These are phyloP conservation scores for Rhizophagus sp. DNA, from an alignment of 192 early-diverging fungal genomes.

Conservation along the genomic window DNA sequence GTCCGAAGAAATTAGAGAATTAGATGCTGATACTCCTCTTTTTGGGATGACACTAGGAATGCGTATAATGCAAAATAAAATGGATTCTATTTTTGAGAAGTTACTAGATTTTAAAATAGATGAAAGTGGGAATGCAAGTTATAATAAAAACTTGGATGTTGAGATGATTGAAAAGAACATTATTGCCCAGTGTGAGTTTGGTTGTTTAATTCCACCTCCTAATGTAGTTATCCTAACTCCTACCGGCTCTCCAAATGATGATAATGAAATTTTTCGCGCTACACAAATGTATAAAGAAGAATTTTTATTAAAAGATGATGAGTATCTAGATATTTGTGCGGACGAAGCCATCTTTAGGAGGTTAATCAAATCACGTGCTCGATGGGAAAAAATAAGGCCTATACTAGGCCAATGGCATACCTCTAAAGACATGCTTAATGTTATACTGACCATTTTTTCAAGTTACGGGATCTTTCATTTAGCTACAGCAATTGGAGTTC, in stretches of 20 bases:
- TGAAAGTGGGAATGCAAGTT: not conserved
- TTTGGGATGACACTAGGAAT: not conserved
- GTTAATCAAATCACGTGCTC: not conserved
- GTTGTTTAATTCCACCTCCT: not conserved
- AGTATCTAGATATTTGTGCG: not conserved
- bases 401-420: not conserved
- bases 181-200: not conserved
- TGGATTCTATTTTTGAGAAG: too few relatives aligned
- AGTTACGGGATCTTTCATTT: not conserved
- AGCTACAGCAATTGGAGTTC: not conserved
- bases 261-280: not conserved
- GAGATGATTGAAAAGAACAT: not conserved
- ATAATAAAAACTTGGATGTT: not conserved
- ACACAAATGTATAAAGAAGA: not conserved
- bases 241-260: not conserved
- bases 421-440: not conserved
- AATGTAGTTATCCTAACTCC: slow-evolving; percentile 1
- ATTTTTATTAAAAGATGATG: not conserved
- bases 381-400: not conserved
- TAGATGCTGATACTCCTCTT: not conserved
- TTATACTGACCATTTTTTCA: not conserved
- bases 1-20: not conserved
- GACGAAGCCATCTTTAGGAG: not conserved
- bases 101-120: too few relatives aligned
- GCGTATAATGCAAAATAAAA: too few relatives aligned